Percentiles rank a stretch among this genome's conserved stretches.
These are phyloP conservation scores for Parmelia sp. DNA, from an alignment of 495 filamentous ascomycete genomes.

Conservation along the genomic window DNA sequence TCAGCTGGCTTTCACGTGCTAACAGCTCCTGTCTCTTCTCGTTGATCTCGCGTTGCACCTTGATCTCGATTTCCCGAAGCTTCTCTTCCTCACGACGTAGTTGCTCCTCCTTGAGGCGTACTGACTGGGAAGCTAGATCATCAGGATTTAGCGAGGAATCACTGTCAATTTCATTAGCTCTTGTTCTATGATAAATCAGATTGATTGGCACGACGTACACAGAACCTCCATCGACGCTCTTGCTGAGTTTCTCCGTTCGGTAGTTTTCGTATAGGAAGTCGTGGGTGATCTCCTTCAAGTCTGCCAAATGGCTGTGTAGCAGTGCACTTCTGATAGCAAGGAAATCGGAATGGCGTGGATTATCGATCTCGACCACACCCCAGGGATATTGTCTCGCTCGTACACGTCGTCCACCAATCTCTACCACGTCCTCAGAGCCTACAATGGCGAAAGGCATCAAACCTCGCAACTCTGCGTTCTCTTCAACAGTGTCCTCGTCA, in stretches of 20 bases:
- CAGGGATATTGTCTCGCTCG: slow-evolving; percentile 96
- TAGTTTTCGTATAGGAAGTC: slow-evolving; percentile 99
- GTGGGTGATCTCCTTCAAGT: slow-evolving; percentile 98
- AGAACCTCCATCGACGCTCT: slow-evolving; percentile 90
- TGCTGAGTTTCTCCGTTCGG: slow-evolving; percentile 99
- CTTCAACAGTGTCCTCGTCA: slow-evolving; percentile 97
- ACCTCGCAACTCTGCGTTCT: slow-evolving; percentile 93
- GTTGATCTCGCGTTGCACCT: slow-evolving; percentile 99
- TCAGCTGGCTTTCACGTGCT: slow-evolving; percentile 94
- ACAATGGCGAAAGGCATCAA: slow-evolving; percentile 99
- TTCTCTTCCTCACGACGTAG: slow-evolving; percentile 99
- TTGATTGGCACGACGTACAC: slow-evolving; percentile 55
- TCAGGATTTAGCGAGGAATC: slow-evolving; percentile 93
- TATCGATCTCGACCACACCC: slow-evolving; percentile 98
- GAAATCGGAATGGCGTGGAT: slow-evolving; percentile 98
- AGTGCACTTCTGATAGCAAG: slow-evolving; percentile 93
- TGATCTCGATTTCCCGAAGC: slow-evolving; percentile 96
- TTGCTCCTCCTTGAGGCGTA: slow-evolving; percentile 98
- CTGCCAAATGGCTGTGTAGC: slow-evolving; percentile 92
- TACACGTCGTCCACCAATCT: slow-evolving; percentile 86
- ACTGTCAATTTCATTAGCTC: slow-evolving; percentile 37
- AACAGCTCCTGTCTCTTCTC: slow-evolving; percentile 98
- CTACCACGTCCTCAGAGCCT: slow-evolving; percentile 88
- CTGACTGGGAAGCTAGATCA: slow-evolving; percentile 91
- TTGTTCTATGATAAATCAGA: not conserved